Base-by-base conservation (phyloP, 768 basidiomycete genomes). In the Hydnomerulius pinastri region DNA sequence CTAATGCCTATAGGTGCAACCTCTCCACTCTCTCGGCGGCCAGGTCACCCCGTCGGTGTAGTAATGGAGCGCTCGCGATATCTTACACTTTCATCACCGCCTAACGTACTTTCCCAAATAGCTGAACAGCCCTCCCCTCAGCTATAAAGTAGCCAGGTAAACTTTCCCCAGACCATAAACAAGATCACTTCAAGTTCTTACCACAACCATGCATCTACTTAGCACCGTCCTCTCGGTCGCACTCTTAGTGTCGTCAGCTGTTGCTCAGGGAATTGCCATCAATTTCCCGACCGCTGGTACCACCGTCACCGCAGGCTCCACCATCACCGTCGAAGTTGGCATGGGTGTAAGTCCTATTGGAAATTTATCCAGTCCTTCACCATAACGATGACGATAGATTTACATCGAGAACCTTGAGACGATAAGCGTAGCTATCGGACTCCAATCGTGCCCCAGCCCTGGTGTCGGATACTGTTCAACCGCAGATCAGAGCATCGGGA, bases 321-420 rank as follows among this genome's bases (percentile, higher is more conserved):
- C 59, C 23, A 37, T 78, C 43, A 71, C 66, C 3, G 70, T 79
- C 9, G 71, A 75, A 48, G 57, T 80, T 12, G 74, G 73, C 43
- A 65, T 68, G 43, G 73, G 71, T 3, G 77, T 79, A 54, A 13
- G 75, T 58, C n/a, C 15, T n/a, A 4, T 35, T 8, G 7, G 30
- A 15, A 32, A 7, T 15, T 18, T 27, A n/a, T 33, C 17, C n/a
- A n/a, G n/a, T n/a, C n/a, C n/a, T n/a, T n/a, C n/a, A n/a, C n/a
- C n/a, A n/a, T n/a, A n/a, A n/a, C n/a, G n/a, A n/a, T n/a, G n/a
- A n/a, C n/a, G n/a, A n/a, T 29, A 74, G 72, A 59, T 69, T 50
- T 56, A 61, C 5, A 54, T 73, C n/a, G 63, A 69, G 3, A 61
- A 59, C 25, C 65, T 71, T 12, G 51, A 50, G 11, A 74, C 76